Evolutionary conservation across 208 protist species (phyloP).

Genomic region (Leptomonas seymouri): DNA sequence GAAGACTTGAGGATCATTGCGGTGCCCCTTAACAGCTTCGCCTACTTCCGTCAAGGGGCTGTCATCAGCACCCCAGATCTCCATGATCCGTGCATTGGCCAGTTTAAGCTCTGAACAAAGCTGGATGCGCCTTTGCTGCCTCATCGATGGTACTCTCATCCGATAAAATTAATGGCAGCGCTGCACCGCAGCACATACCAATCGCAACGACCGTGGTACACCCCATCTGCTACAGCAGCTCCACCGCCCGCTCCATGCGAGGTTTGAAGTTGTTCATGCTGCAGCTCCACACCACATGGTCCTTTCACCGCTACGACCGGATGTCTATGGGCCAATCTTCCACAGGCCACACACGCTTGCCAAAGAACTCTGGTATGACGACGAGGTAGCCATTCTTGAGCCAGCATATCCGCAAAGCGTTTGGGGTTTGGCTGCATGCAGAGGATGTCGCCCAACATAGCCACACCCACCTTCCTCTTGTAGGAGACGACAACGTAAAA

Average conservation of each 20-base stretch:
- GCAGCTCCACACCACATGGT: constrained; percentile 20
- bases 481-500: constrained; percentile 50
- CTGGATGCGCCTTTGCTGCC: constrained; percentile 43
- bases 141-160: constrained; percentile 36
- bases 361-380: constrained; percentile 67
- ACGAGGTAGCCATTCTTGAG: constrained; percentile 51
- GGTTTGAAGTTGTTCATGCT: constrained; percentile 31
- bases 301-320: constrained; percentile 34
- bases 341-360: constrained; percentile 31
- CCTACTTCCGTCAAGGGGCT: constrained; percentile 37
- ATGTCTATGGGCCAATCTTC: constrained; percentile 41
- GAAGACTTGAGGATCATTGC: constrained; percentile 33
- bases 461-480: constrained; percentile 44
- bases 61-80: constrained; percentile 65
- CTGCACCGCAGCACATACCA: constrained; percentile 68
- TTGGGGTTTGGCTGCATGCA: constrained; percentile 54
- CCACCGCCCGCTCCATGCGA: constrained; percentile 32
- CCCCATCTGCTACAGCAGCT: constrained; percentile 45
- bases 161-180: constrained; percentile 31
- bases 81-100: constrained; percentile 35
- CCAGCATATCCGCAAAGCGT: constrained; percentile 48
- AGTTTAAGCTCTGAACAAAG: constrained; percentile 23
- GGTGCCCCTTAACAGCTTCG: constrained; percentile 34
- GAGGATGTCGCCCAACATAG: constrained; percentile 64
- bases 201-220: constrained; percentile 43